Conservation (phyloP, 2,329 filamentous ascomycete genomes). For the Coniochaeta ligniaria region DNA sequence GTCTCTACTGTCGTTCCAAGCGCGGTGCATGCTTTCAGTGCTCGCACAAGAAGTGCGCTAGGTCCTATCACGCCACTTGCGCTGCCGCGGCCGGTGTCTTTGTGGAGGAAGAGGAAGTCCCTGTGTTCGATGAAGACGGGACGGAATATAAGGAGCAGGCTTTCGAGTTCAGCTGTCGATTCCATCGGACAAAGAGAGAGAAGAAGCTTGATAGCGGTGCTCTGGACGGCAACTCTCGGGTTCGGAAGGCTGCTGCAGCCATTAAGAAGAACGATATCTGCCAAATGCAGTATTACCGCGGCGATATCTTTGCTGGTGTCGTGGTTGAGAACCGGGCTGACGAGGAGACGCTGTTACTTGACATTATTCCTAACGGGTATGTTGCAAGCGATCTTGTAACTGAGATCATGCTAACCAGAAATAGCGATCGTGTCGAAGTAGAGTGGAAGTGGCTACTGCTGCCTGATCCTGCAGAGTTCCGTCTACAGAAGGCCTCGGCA, state of each 20-base stretch:
- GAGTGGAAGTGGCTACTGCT: constrained; percentile 79
- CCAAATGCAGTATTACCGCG: constrained; percentile 76
- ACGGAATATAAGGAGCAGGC: constrained; percentile 88
- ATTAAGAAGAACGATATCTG: constrained; percentile 70
- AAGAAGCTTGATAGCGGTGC: constrained; percentile 63
- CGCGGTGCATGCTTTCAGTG: constrained; percentile 97
- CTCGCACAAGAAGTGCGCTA: constrained; percentile 85
- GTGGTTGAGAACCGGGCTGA: constrained; percentile 74
- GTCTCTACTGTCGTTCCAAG: constrained; percentile 89
- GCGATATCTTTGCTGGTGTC: constrained; percentile 85
- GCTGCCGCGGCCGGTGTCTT: constrained; percentile 88
- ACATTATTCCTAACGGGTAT: constrained; percentile 79
- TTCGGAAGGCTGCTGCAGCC: constrained; percentile 59
- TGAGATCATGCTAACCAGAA: constrained; percentile 29
- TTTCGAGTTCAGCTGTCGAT: constrained; percentile 90
- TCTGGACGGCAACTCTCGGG: constrained; percentile 62
- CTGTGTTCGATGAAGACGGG: constrained; percentile 84
- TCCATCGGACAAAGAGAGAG: constrained; percentile 82
- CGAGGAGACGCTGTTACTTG: constrained; percentile 71
- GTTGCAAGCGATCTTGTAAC: constrained; percentile 21
- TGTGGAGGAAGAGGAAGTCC: constrained; percentile 78
- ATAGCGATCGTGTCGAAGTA: constrained; percentile 65
- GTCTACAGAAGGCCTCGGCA: constrained; percentile 65
- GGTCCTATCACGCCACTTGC: constrained; percentile 92
- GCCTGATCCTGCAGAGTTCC: constrained; percentile 63